A percentile compares a stretch with the other conserved stretches of the same genome.
Conservation (phyloP, 352 stramenopile species). For the Chrysophaeum taylorii region DNA sequence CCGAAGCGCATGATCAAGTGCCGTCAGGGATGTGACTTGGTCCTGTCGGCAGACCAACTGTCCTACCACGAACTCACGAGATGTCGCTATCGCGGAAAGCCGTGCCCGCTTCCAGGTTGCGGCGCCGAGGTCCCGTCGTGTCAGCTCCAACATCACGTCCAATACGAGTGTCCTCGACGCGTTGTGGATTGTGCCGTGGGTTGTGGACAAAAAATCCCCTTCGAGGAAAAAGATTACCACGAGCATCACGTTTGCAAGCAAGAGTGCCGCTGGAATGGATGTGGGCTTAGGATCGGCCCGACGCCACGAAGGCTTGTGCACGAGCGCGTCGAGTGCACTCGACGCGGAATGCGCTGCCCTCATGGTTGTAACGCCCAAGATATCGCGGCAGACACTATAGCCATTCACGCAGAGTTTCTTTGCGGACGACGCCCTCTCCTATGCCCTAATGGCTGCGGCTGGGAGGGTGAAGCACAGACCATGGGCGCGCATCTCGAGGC, state of each 20-base stretch:
- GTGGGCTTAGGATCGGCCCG: conserved; percentile 18
- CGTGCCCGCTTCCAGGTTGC: conserved; percentile 12
- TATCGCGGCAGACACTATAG: conserved; percentile 10
- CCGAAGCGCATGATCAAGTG: background rate
- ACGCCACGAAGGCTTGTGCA: conserved; percentile 14
- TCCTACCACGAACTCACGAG: conserved; percentile 9
- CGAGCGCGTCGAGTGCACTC: conserved; percentile 20
- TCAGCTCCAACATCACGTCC: background rate
- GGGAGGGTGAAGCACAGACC: background rate
- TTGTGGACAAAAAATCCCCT: conserved; percentile 16
- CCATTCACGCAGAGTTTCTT: background rate
- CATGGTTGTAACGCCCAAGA: conserved; percentile 8
- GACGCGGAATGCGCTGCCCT: conserved; percentile 14
- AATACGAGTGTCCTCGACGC: conserved; percentile 14
- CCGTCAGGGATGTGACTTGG: background rate
- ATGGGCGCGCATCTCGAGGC: background rate
- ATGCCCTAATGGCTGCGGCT: conserved; percentile 14
- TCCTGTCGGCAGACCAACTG: background rate
- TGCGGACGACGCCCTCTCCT: conserved; percentile 11
- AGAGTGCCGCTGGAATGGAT: conserved; percentile 16
- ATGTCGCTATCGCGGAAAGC: conserved; percentile 7
- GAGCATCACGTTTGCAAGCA: conserved; percentile 20
- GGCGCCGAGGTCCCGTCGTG: conserved; percentile 10
- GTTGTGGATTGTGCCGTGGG: conserved; percentile 18
- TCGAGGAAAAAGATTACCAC: conserved; percentile 17